Conservation (phyloP, 202 grass and related monocot genomes). For the Elaeis oleifera region DNA sequence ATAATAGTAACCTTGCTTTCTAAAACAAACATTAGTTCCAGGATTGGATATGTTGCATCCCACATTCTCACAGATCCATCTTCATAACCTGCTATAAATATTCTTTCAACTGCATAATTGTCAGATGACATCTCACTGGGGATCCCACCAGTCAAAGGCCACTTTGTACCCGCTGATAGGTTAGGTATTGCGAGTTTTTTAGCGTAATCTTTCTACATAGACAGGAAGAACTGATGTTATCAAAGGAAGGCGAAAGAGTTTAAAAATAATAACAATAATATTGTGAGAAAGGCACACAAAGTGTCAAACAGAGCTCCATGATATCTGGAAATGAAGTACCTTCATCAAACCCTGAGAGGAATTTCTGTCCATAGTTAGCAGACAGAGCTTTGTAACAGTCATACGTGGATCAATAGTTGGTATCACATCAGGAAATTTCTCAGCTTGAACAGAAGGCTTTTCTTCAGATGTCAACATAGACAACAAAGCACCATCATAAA, state of each 20-base stretch:
- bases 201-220: slow-evolving; percentile 51
- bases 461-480: slow-evolving; percentile 46
- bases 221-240: slow-evolving; percentile 5
- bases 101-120: slow-evolving; percentile 53
- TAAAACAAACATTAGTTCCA: slow-evolving; percentile 69
- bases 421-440: slow-evolving; percentile 71
- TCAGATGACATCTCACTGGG: slow-evolving; percentile 81
- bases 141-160: slow-evolving; percentile 97
- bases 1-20: slow-evolving; percentile 56
- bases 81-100: slow-evolving; percentile 88
- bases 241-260: slow-evolving; percentile 12
- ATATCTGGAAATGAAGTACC: slow-evolving; percentile 39
- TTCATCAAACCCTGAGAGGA: slow-evolving; percentile 54
- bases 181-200: slow-evolving; percentile 27
- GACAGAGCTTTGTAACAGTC: slow-evolving; percentile 56
- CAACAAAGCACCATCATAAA: slow-evolving; percentile 78
- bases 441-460: slow-evolving; percentile 38
- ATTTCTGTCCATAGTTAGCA: slow-evolving; percentile 27
- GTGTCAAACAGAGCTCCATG: neutral
- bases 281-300: neutral
- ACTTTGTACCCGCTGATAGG: slow-evolving; percentile 55
- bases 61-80: slow-evolving; percentile 97
- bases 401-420: slow-evolving; percentile 81
- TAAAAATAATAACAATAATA: neutral
- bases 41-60: slow-evolving; percentile 80